phyloP scores from a whole-genome alignment of 257 asterid genomes.

The Striga asiatica region DNA sequence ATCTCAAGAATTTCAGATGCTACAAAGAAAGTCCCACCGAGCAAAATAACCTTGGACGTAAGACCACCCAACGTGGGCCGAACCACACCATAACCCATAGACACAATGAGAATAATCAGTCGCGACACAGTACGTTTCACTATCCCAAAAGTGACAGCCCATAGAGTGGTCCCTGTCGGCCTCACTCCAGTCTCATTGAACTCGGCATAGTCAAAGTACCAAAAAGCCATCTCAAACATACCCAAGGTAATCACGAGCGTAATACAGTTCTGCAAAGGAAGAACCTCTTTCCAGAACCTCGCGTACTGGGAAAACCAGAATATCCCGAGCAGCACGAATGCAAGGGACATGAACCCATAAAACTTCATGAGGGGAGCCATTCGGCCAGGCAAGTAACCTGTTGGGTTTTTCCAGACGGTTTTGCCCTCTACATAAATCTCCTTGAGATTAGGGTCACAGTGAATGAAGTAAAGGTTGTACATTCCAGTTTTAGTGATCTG shows the following conservation, averaged over 20 bases:
- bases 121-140: constrained; percentile 85
- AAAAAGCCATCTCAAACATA: constrained; percentile 86
- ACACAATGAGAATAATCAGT: constrained; percentile 63
- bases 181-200: constrained; percentile 81
- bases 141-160: constrained; percentile 93
- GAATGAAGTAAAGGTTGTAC: constrained; percentile 88
- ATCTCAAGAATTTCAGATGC: constrained; percentile 85
- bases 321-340: constrained; percentile 68
- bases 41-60: constrained; percentile 77
- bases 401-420: constrained; percentile 92
- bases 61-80: constrained; percentile 95
- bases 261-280: constrained; percentile 79
- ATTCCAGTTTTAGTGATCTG: constrained; percentile 82
- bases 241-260: constrained; percentile 88
- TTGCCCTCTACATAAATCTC: constrained; percentile 62
- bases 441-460: constrained; percentile 71
- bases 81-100: constrained; percentile 98
- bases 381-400: constrained; percentile 92
- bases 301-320: constrained; percentile 95
- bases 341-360: constrained; percentile 80
- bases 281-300: constrained; percentile 85
- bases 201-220: constrained; percentile 93
- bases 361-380: constrained; percentile 96
- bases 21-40: constrained; percentile 81
- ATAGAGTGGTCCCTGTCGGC: constrained; percentile 76